phyloP scores from a whole-genome alignment of 2,329 filamentous ascomycete species.

The Fusarium bulbicola region DNA sequence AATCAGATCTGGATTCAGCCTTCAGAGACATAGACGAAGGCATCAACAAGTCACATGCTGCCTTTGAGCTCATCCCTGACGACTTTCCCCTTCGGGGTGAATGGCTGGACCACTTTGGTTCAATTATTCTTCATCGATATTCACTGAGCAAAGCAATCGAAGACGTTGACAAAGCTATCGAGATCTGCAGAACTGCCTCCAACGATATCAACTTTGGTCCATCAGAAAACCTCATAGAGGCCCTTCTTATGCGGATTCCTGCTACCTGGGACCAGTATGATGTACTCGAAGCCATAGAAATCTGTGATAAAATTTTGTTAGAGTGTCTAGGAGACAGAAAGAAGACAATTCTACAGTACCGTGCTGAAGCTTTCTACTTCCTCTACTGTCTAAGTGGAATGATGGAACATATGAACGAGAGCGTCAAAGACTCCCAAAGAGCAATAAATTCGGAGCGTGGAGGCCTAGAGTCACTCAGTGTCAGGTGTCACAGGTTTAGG shows the following conservation, averaged over 20 bases:
- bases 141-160: background rate
- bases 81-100: background rate
- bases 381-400: background rate
- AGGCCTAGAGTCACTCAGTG: background rate
- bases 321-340: background rate
- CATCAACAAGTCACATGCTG: background rate
- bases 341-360: background rate
- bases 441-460: background rate
- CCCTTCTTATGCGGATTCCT: background rate
- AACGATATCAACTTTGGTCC: background rate
- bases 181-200: fast-evolving
- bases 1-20: fast-evolving
- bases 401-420: background rate
- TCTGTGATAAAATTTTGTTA: background rate
- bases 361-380: background rate
- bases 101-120: background rate
- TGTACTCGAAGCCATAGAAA: background rate
- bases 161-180: background rate
- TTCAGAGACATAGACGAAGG: background rate
- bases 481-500: background rate
- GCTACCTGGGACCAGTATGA: background rate
- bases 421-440: background rate
- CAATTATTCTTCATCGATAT: background rate
- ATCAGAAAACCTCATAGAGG: background rate
- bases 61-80: background rate